Percentiles rank a stretch among this genome's conserved stretches.
Conservation (phyloP, 352 stramenopile genomes). For the Globisporangium barbulae region DNA sequence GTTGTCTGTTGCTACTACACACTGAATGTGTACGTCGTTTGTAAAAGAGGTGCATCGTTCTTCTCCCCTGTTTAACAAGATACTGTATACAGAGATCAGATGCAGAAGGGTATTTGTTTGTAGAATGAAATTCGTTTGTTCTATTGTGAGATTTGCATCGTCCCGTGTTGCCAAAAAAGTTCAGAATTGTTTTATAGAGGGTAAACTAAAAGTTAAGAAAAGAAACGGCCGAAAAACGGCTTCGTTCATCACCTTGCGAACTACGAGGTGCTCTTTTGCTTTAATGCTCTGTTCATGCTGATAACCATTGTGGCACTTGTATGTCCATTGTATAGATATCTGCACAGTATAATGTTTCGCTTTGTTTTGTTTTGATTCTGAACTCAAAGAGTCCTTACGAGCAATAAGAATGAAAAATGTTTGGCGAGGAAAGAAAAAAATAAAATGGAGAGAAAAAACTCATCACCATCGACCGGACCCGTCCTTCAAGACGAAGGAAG, state of each 20-base stretch:
- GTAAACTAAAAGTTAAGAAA: neutral
- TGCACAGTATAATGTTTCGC: neutral
- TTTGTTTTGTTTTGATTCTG: neutral
- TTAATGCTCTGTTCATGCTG: neutral
- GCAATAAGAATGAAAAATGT: slow-evolving; percentile 5
- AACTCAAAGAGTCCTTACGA: slow-evolving; percentile 7
- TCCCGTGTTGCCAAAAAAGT: neutral
- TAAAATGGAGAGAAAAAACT: slow-evolving; percentile 12
- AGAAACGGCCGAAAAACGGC: slow-evolving; percentile 9
- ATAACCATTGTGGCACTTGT: neutral
- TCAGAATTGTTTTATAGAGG: slow-evolving; percentile 7
- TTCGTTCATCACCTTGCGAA: neutral
- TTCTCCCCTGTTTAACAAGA: neutral
- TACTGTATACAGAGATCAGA: neutral
- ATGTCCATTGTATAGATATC: neutral
- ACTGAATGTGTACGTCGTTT: slow-evolving; percentile 2
- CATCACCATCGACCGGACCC: slow-evolving; percentile 7
- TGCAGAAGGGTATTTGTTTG: neutral
- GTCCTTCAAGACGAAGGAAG: neutral
- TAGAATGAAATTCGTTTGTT: neutral
- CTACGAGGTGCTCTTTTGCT: neutral
- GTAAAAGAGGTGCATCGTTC: slow-evolving; percentile 4
- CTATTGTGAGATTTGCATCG: neutral
- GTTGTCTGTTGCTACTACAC: neutral
- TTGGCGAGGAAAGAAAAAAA: neutral